A percentile compares a stretch with the other conserved stretches of the same genome.
Conservation (phyloP, 352 stramenopile genomes). For the Thalassiosira hispida region DNA sequence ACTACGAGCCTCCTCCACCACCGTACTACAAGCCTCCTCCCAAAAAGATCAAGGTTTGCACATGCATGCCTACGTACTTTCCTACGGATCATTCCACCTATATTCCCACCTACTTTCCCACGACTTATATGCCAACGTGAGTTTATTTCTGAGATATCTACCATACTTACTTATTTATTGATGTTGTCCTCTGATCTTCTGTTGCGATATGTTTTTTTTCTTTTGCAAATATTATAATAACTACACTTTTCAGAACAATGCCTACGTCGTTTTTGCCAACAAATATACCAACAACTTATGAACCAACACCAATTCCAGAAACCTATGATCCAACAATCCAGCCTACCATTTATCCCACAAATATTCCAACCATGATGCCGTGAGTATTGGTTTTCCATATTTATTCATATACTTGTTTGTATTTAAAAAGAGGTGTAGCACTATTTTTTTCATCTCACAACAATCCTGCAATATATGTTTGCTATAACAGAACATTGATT, state of each 20-base stretch:
- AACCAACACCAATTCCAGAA: neutral
- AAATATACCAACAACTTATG: slow-evolving; percentile 1
- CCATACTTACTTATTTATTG: neutral
- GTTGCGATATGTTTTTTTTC: neutral
- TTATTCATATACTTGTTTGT: neutral
- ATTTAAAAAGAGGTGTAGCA: neutral
- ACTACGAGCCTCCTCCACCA: neutral
- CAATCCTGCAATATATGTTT: too few species aligned
- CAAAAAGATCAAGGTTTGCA: slow-evolving; percentile 30
- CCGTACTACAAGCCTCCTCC: neutral
- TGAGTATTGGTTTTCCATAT: neutral
- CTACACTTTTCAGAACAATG: neutral
- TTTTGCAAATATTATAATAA: neutral
- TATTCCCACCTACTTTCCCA: neutral
- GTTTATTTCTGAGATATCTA: neutral
- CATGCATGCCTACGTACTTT: slow-evolving; percentile 31
- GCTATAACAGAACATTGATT: too few species aligned
- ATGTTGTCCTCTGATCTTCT: neutral
- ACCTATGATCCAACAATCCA: neutral
- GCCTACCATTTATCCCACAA: slow-evolving; percentile 4
- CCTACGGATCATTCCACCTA: slow-evolving; percentile 27
- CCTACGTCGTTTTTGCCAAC: neutral
- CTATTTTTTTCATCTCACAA: too few species aligned
- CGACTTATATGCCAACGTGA: slow-evolving; percentile 4
- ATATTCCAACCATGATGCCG: neutral